Evolutionary conservation across 2,329 filamentous ascomycete species (phyloP).

Genomic region (Verticillium nubilum): DNA sequence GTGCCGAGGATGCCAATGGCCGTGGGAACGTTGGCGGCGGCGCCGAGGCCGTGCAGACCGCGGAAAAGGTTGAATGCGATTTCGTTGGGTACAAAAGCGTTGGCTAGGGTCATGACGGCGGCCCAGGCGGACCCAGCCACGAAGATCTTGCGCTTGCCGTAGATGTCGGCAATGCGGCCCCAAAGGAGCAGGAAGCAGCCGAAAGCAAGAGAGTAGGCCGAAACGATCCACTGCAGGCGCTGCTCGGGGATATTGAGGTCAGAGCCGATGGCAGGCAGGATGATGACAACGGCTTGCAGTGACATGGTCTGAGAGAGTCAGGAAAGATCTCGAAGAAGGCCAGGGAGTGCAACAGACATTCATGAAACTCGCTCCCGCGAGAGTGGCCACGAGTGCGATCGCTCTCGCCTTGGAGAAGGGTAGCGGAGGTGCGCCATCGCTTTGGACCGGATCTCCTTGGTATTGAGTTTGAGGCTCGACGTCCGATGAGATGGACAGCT

Average conservation of each 20-base stretch:
- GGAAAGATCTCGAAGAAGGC: not conserved
- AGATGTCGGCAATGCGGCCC: conserved; percentile 63
- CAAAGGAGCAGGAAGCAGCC: conserved; percentile 64
- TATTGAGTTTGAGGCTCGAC: not conserved
- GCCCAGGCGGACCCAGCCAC: conserved; percentile 60
- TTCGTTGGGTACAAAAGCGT: conserved; percentile 61
- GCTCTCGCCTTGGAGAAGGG: conserved; percentile 44
- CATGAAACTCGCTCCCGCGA: conserved; percentile 50
- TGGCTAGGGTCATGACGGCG: conserved; percentile 49
- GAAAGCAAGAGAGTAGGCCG: conserved; percentile 60
- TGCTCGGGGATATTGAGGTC: conserved; percentile 51
- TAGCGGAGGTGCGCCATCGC: not conserved
- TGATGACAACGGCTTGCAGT: conserved; percentile 54
- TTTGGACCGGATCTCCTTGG: not conserved
- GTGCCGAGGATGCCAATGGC: conserved; percentile 65
- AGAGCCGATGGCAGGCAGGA: conserved; percentile 55
- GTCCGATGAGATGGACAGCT: not conserved
- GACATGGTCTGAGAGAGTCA: conserved; percentile 42
- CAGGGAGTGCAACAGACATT: conserved; percentile 34
- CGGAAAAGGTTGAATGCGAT: conserved; percentile 63
- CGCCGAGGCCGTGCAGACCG: conserved; percentile 62
- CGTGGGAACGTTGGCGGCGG: conserved; percentile 65
- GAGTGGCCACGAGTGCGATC: conserved; percentile 48
- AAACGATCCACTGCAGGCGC: conserved; percentile 61
- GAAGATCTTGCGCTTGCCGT: conserved; percentile 61